Evolutionary conservation across 1,139 yeast species (phyloP).

Genomic region (Nakaseomyces kungkrabaensis): DNA sequence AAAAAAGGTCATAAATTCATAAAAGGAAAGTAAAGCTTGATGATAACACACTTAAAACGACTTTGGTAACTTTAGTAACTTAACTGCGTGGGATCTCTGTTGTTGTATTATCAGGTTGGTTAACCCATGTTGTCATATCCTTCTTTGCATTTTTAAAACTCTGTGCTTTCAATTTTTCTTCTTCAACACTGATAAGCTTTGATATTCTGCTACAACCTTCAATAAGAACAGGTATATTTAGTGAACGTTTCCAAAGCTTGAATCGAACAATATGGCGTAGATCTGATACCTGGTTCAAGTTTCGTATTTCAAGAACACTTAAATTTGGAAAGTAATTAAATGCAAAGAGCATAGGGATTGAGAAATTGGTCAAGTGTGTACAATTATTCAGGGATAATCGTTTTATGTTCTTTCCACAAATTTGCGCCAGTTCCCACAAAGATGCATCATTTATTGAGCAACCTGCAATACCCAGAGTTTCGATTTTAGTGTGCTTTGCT

Average conservation of each 20-base stretch:
- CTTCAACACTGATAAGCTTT: slow-evolving; percentile 50
- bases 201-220: slow-evolving; percentile 72
- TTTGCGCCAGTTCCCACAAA: slow-evolving; percentile 68
- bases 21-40: not conserved
- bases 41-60: too few species aligned
- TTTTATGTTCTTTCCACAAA: slow-evolving; percentile 46
- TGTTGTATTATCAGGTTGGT: slow-evolving; percentile 16
- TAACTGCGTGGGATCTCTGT: too few species aligned
- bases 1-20: not conserved
- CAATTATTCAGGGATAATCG: slow-evolving; percentile 77
- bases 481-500: slow-evolving; percentile 43
- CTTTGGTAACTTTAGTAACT: too few species aligned
- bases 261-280: slow-evolving; percentile 59
- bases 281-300: slow-evolving; percentile 47
- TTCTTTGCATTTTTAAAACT: slow-evolving; percentile 43
- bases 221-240: slow-evolving; percentile 47
- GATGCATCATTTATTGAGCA: slow-evolving; percentile 68
- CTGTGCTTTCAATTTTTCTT: slow-evolving; percentile 46
- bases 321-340: slow-evolving; percentile 47
- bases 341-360: slow-evolving; percentile 54
- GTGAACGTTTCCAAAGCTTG: slow-evolving; percentile 48
- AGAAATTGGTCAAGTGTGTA: slow-evolving; percentile 49
- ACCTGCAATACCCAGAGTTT: slow-evolving; percentile 84
- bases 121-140: slow-evolving; percentile 52
- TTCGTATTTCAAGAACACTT: slow-evolving; percentile 70